phyloP scores from a whole-genome alignment of 306 rosid species.

The Parietaria judaica region DNA sequence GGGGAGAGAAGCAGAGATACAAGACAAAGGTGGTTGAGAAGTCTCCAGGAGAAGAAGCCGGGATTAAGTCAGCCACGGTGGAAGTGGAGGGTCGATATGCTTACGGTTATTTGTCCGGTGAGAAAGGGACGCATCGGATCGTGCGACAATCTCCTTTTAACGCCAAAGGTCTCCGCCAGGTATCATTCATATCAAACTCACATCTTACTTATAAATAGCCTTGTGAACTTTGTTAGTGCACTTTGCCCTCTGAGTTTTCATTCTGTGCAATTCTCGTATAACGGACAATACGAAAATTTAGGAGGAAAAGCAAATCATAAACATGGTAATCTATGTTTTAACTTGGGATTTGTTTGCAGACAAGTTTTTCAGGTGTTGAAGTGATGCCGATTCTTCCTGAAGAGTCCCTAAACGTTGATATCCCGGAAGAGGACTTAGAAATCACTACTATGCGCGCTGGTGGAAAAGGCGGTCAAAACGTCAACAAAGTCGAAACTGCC shows the following conservation, averaged over 20 bases:
- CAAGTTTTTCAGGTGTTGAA: conserved; percentile 95
- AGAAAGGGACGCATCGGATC: conserved; percentile 92
- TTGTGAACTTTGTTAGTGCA: no score
- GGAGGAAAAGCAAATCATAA: no score
- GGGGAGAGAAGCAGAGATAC: conserved; percentile 92
- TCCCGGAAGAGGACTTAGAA: conserved; percentile 94
- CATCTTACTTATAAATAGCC: no score
- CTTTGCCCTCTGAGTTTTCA: no score
- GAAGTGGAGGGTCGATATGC: conserved; percentile 97
- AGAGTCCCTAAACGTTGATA: conserved; percentile 70
- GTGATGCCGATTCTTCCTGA: conserved; percentile 96
- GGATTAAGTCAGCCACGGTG: conserved; percentile 85
- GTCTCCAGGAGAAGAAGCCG: conserved; percentile 94
- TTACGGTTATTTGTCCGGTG: conserved; percentile 92
- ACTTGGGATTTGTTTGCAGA: conserved; percentile 30
- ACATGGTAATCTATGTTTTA: background rate
- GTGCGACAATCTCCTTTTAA: conserved; percentile 94
- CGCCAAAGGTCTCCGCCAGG: conserved; percentile 97
- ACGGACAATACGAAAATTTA: no score
- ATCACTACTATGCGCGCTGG: conserved; percentile 89
- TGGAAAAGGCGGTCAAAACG: conserved; percentile 97
- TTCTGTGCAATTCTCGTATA: no score
- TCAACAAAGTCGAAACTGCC: conserved; percentile 94
- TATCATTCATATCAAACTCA: conserved; percentile 14
- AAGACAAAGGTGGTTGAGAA: conserved; percentile 84